These are phyloP conservation scores for Pythium phragmiticola DNA, from an alignment of 352 stramenopile genomes.

Conservation along the genomic window DNA sequence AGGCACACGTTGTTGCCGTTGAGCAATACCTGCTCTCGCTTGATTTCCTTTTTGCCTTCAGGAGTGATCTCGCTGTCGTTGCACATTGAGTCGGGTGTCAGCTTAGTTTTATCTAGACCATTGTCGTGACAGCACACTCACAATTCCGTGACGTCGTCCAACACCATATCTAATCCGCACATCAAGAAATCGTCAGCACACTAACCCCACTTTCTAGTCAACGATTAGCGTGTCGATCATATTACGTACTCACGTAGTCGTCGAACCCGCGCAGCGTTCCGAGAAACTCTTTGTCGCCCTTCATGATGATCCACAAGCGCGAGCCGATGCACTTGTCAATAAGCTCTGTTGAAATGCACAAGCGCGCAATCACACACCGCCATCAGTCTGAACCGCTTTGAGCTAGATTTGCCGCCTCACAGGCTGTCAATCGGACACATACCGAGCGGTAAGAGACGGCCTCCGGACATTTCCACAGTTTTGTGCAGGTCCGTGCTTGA, in stretches of 20 bases:
- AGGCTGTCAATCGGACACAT: not conserved
- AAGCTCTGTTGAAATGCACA: slow-evolving; percentile 75
- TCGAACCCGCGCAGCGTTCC: slow-evolving; percentile 95
- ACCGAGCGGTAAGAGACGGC: slow-evolving; percentile 81
- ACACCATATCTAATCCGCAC: slow-evolving; percentile 74
- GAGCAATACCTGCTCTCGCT: slow-evolving; percentile 95
- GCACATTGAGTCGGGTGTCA: not conserved
- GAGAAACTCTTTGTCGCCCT: slow-evolving; percentile 95
- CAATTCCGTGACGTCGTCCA: slow-evolving; percentile 96
- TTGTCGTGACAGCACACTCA: slow-evolving; percentile 33
- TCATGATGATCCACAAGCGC: slow-evolving; percentile 99
- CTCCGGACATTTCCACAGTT: slow-evolving; percentile 57
- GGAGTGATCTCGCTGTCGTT: slow-evolving; percentile 76
- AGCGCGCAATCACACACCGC: not conserved
- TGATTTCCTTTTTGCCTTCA: slow-evolving; percentile 83
- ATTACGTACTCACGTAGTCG: slow-evolving; percentile 94
- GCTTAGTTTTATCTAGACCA: not conserved
- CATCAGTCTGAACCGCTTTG: not conserved
- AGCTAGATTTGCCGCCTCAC: not conserved
- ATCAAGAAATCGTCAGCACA: not conserved
- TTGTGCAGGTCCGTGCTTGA: slow-evolving; percentile 10
- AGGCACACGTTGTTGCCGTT: slow-evolving; percentile 98
- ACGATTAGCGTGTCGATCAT: not conserved
- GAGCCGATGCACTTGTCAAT: slow-evolving; percentile 99
- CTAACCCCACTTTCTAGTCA: not conserved